Evolutionary conservation across 75 land plant species (phyloP).

Genomic region (Adiantum capillusveneris): DNA sequence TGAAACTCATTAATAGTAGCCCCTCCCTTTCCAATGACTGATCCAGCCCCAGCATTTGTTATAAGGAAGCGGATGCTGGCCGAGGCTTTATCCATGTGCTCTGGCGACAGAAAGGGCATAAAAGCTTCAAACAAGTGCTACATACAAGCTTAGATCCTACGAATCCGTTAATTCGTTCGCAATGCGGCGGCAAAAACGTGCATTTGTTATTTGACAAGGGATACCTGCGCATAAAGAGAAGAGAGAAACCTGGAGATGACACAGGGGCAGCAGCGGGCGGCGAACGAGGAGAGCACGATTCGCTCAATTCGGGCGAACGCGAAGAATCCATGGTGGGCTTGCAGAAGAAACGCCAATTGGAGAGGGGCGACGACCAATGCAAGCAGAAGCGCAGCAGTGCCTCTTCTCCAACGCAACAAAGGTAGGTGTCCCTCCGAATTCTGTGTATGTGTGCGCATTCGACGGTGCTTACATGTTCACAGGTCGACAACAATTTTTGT

Average conservation of each 20-base stretch:
- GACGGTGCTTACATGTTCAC: too few species aligned
- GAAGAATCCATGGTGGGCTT: slow-evolving; percentile 1
- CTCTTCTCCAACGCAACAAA: too few species aligned
- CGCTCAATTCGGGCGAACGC: slow-evolving; percentile 5
- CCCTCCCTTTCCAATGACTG: slow-evolving; percentile 94
- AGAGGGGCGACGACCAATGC: too few species aligned
- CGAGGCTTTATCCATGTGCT: background rate
- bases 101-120: background rate
- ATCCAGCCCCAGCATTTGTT: slow-evolving; percentile 83
- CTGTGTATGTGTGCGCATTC: too few species aligned
- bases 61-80: slow-evolving; percentile 67
- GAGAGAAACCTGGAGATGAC: background rate
- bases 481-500: too few species aligned
- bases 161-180: background rate
- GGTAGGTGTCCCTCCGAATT: too few species aligned
- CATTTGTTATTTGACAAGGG: background rate
- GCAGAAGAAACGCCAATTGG: too few species aligned
- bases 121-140: too few species aligned
- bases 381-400: too few species aligned
- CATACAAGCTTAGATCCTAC: background rate
- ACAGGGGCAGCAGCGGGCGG: background rate
- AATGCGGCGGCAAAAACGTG: background rate
- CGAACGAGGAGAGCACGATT: background rate
- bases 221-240: background rate
- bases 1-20: slow-evolving; percentile 81